Conservation (phyloP, 176 grass and related monocot species). For the Lolium perenne region DNA sequence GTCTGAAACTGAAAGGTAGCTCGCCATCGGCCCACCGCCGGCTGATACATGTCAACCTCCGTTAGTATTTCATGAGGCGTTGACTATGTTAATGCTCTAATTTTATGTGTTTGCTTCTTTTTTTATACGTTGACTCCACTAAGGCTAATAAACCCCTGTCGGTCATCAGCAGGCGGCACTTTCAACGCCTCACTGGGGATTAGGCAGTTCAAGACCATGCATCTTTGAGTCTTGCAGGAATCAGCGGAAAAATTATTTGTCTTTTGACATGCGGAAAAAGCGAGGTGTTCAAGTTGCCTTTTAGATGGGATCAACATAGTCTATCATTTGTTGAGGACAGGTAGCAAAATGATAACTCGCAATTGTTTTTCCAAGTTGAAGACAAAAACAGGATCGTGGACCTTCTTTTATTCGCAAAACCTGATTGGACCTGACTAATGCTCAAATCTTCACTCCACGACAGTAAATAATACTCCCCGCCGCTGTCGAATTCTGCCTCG, state of each 20-base stretch:
- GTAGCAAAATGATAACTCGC: neutral
- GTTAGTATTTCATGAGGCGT: neutral
- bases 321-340: slow-evolving; percentile 1
- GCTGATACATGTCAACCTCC: slow-evolving; percentile 27
- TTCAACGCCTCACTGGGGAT: slow-evolving; percentile 46
- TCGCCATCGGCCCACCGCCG: too few species aligned
- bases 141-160: slow-evolving; percentile 10
- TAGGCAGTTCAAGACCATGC: slow-evolving; percentile 10
- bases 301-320: slow-evolving; percentile 16
- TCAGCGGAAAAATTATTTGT: neutral
- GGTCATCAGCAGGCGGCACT: neutral
- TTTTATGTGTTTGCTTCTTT: neutral
- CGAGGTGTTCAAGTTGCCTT: slow-evolving; percentile 34
- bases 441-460: neutral
- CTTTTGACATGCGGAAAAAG: slow-evolving; percentile 27
- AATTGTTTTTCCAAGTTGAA: too few species aligned
- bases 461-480: neutral
- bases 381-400: too few species aligned
- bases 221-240: slow-evolving; percentile 16
- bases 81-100: slow-evolving; percentile 32
- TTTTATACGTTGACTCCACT: slow-evolving; percentile 41
- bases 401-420: neutral
- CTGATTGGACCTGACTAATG: neutral
- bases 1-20: neutral
- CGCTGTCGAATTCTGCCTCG: neutral